These are phyloP conservation scores for Meredithiella fracta DNA, from an alignment of 2,329 filamentous ascomycete species.

Conservation along the genomic window DNA sequence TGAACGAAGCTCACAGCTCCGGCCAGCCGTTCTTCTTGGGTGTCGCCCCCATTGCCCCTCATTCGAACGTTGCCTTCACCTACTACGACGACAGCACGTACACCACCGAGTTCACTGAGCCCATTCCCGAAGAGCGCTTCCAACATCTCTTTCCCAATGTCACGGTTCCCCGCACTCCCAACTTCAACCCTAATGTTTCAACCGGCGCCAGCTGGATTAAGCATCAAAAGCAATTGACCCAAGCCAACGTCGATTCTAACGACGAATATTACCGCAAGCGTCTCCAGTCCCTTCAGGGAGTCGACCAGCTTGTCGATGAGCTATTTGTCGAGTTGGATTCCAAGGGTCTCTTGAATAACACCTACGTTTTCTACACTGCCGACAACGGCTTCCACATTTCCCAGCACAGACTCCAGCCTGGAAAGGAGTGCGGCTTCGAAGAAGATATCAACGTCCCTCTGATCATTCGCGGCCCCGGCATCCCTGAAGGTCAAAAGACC, in stretches of 20 bases:
- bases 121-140: conserved; percentile 34
- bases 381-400: conserved; percentile 39
- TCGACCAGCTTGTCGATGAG: conserved; percentile 29
- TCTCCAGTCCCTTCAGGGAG: conserved; percentile 27
- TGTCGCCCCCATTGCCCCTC: conserved; percentile 31
- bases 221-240: conserved; percentile 22
- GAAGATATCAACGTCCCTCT: conserved; percentile 36
- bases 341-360: conserved; percentile 23
- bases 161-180: conserved; percentile 42
- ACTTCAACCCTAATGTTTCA: conserved; percentile 44
- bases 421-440: conserved; percentile 35
- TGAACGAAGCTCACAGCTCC: conserved; percentile 32
- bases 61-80: conserved; percentile 19
- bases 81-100: conserved; percentile 14
- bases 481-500: conserved; percentile 23
- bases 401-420: conserved; percentile 34
- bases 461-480: conserved; percentile 32
- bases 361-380: conserved; percentile 35
- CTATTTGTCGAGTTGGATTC: conserved; percentile 22
- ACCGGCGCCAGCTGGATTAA: conserved; percentile 30
- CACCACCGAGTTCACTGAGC: conserved; percentile 20
- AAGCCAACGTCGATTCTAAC: conserved; percentile 21
- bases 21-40: conserved; percentile 38
- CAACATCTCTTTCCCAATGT: conserved; percentile 41
- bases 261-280: conserved; percentile 27